Percentiles rank a stretch among this genome's conserved stretches.
Conservation (phyloP, 2,329 filamentous ascomycete genomes). For the Neurospora sp. region DNA sequence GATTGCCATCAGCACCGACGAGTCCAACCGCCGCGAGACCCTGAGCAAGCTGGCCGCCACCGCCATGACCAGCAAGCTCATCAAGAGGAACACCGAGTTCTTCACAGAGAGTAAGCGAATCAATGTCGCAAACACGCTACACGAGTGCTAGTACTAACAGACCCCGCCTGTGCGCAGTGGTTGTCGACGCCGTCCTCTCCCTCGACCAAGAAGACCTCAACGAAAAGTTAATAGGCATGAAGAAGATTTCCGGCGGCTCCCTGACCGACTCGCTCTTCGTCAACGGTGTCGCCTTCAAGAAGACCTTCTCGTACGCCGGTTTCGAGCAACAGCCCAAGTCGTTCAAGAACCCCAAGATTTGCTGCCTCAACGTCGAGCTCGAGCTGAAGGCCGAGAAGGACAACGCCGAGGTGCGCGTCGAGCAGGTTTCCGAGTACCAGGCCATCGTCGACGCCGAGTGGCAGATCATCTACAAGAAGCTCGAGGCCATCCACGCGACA, state of each 20-base stretch:
- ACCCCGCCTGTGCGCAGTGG: slow-evolving; percentile 52
- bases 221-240: slow-evolving; percentile 95
- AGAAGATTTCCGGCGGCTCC: slow-evolving; percentile 95
- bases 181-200: slow-evolving; percentile 90
- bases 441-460: slow-evolving; percentile 98
- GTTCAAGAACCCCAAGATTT: slow-evolving; percentile 89
- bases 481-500: slow-evolving; percentile 87
- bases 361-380: slow-evolving; percentile 94
- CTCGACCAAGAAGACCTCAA: slow-evolving; percentile 96
- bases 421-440: slow-evolving; percentile 98
- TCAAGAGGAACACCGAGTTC: slow-evolving; percentile 92
- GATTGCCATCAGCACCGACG: slow-evolving; percentile 78
- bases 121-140: not conserved
- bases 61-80: slow-evolving; percentile 98
- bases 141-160: slow-evolving; percentile 14
- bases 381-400: slow-evolving; percentile 99
- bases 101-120: slow-evolving; percentile 80
- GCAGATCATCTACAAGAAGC: slow-evolving; percentile 99
- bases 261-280: slow-evolving; percentile 94
- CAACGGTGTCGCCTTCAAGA: slow-evolving; percentile 98
- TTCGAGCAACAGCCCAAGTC: slow-evolving; percentile 98
- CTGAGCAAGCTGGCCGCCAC: slow-evolving; percentile 83
- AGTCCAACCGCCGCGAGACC: slow-evolving; percentile 77
- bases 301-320: slow-evolving; percentile 97
- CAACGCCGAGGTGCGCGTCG: slow-evolving; percentile 94